A percentile compares a stretch with the other conserved stretches of the same genome.
phyloP scores from a whole-genome alignment of 192 early-diverging fungal species.

The Podila horticola region DNA sequence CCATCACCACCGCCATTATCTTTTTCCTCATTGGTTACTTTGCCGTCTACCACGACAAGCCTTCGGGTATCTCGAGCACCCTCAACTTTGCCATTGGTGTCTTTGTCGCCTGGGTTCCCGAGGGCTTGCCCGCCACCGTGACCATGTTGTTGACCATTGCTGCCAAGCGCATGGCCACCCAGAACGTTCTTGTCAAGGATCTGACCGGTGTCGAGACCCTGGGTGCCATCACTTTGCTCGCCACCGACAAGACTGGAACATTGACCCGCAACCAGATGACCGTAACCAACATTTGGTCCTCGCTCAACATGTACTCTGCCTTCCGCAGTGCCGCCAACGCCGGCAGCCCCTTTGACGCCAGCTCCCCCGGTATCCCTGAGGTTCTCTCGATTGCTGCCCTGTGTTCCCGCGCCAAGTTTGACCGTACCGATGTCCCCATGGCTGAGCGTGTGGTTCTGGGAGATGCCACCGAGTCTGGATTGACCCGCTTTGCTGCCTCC shows the following conservation, averaged over 20 bases:
- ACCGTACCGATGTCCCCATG: constrained; percentile 88
- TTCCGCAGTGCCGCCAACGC: constrained; percentile 53
- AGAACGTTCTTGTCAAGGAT: constrained; percentile 96
- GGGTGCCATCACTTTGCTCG: constrained; percentile 95
- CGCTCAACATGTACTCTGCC: constrained; percentile 71
- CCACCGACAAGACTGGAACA: constrained; percentile 98
- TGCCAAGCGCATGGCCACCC: constrained; percentile 91
- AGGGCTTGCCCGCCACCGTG: constrained; percentile 95
- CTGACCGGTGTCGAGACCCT: constrained; percentile 96
- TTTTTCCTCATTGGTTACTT: constrained; percentile 86
- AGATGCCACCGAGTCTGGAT: constrained; percentile 95
- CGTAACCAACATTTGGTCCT: constrained; percentile 91
- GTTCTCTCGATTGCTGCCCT: constrained; percentile 83
- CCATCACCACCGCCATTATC: constrained; percentile 76
- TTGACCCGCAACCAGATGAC: constrained; percentile 98
- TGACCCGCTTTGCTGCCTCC: constrained; percentile 82
- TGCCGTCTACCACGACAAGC: constrained; percentile 60
- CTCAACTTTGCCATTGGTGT: constrained; percentile 94
- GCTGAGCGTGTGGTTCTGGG: constrained; percentile 84
- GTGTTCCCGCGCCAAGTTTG: constrained; percentile 91
- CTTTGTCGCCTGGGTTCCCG: constrained; percentile 91
- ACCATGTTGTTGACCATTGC: constrained; percentile 95
- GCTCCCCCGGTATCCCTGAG: constrained; percentile 73
- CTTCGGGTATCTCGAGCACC: constrained; percentile 62
- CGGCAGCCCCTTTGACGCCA: constrained; percentile 59